Evolutionary conservation across 2,329 filamentous ascomycete genomes (phyloP).

Genomic region (Phialophora expanda): DNA sequence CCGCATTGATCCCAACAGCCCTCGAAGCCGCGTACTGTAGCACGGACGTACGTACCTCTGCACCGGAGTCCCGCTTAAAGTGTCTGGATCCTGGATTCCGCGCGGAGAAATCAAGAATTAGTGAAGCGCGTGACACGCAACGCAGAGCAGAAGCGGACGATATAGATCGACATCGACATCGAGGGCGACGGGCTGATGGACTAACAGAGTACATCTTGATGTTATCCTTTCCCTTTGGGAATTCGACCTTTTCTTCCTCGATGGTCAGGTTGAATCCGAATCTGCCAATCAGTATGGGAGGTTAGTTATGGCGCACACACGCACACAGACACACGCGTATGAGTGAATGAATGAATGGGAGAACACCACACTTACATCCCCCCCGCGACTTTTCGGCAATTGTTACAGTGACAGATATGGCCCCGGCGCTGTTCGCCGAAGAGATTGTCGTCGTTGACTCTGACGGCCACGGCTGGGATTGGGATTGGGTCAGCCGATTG

Average conservation of each 20-base stretch:
- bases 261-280: slow-evolving; percentile 42
- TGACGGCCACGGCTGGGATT: slow-evolving; percentile 53
- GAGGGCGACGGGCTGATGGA: not conserved
- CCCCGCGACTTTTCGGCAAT: slow-evolving; percentile 58
- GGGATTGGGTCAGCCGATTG: not conserved
- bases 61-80: slow-evolving; percentile 54
- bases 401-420: slow-evolving; percentile 58
- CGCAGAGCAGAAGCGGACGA: not conserved
- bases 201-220: slow-evolving; percentile 50
- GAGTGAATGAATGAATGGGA: not conserved
- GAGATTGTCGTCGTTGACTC: slow-evolving; percentile 55
- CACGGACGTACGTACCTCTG: slow-evolving; percentile 21
- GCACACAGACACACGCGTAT: no score
- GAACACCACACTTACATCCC: slow-evolving; percentile 38
- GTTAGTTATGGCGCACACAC: no score
- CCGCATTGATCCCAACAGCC: not conserved
- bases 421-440: slow-evolving; percentile 52
- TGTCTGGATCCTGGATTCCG: slow-evolving; percentile 48
- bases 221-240: slow-evolving; percentile 53
- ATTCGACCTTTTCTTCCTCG: slow-evolving; percentile 50
- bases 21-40: not conserved
- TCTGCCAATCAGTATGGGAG: not conserved
- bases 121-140: not conserved
- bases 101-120: not conserved
- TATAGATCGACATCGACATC: not conserved